Evolutionary conservation across 106 monocot genomes (phyloP).

Genomic region (Triglochin maritima): DNA sequence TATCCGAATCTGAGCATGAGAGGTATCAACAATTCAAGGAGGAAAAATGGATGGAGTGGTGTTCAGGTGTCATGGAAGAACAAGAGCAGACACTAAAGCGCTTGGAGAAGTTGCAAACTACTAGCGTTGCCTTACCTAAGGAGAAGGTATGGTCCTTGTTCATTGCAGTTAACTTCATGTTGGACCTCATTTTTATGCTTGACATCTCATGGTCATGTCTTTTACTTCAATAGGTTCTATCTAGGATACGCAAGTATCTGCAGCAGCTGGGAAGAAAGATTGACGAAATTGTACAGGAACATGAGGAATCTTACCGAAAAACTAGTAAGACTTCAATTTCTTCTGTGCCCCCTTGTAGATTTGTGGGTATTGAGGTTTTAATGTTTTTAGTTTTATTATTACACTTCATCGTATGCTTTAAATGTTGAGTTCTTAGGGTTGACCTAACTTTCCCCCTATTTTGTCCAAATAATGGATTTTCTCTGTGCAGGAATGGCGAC

Average conservation of each 20-base stretch:
- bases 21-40: slow-evolving; percentile 73
- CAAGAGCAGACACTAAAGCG: slow-evolving; percentile 75
- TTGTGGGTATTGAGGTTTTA: neutral
- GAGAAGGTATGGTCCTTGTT: slow-evolving; percentile 58
- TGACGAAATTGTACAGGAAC: slow-evolving; percentile 67
- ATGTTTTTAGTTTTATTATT: neutral
- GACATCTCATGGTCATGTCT: neutral
- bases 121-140: slow-evolving; percentile 87
- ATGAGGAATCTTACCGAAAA: slow-evolving; percentile 62
- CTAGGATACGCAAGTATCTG: slow-evolving; percentile 82
- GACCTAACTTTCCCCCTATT: neutral
- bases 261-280: slow-evolving; percentile 87
- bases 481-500: slow-evolving; percentile 55
- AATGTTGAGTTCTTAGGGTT: neutral
- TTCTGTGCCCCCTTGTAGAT: neutral
- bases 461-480: neutral
- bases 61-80: slow-evolving; percentile 82
- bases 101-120: slow-evolving; percentile 79
- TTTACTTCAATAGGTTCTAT: slow-evolving; percentile 50
- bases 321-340: slow-evolving; percentile 45
- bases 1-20: slow-evolving; percentile 79
- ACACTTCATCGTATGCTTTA: neutral
- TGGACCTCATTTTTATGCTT: slow-evolving; percentile 7
- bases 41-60: slow-evolving; percentile 99
- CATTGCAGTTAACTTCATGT: neutral